Evolutionary conservation across 2,329 filamentous ascomycete species (phyloP).

Genomic region (Eutypa lata): DNA sequence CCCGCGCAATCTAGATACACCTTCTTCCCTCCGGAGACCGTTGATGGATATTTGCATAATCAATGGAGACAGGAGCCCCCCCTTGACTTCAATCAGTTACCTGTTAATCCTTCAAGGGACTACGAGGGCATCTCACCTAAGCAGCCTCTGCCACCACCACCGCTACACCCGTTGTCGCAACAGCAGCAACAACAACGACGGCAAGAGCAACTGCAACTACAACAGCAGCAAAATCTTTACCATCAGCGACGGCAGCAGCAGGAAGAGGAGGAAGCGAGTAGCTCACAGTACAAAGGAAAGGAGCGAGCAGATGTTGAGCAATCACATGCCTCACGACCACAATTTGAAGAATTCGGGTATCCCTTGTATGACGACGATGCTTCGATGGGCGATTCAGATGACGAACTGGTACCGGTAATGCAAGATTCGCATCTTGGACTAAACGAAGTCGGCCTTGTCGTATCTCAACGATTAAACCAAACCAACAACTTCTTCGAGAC

Average conservation of each 20-base stretch:
- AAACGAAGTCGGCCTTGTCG: slow-evolving; percentile 38
- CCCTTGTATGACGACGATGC: slow-evolving; percentile 58
- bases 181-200: background rate
- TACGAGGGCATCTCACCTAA: slow-evolving; percentile 10
- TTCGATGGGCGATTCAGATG: slow-evolving; percentile 60
- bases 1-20: slow-evolving; percentile 22
- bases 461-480: slow-evolving; percentile 33
- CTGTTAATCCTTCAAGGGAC: slow-evolving; percentile 13
- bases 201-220: slow-evolving; percentile 1
- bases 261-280: slow-evolving; percentile 9
- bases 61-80: slow-evolving; percentile 21
- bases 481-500: slow-evolving; percentile 41
- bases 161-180: background rate
- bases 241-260: background rate
- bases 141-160: slow-evolving; percentile 5
- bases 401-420: slow-evolving; percentile 46
- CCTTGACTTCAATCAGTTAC: slow-evolving; percentile 21
- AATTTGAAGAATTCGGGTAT: slow-evolving; percentile 34
- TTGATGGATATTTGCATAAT: slow-evolving; percentile 22
- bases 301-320: slow-evolving; percentile 13
- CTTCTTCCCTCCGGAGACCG: slow-evolving; percentile 27
- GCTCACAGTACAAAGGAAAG: slow-evolving; percentile 15
- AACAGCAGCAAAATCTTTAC: background rate
- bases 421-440: slow-evolving; percentile 34
- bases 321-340: slow-evolving; percentile 1